Evolutionary conservation across 306 rosid species (phyloP).

Genomic region (Vigna unguiculata): DNA sequence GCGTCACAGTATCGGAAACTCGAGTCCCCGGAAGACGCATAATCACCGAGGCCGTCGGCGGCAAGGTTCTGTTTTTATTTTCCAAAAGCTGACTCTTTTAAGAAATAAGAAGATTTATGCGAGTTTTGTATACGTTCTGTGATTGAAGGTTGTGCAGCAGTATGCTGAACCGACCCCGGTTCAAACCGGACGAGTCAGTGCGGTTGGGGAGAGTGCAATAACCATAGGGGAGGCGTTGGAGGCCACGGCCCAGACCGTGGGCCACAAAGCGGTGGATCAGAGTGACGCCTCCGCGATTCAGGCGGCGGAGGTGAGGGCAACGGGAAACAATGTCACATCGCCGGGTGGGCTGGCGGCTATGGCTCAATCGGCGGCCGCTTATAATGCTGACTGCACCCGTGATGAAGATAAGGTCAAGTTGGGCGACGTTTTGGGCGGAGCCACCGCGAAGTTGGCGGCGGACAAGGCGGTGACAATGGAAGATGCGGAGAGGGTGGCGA

Average conservation of each 20-base stretch:
- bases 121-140: not conserved
- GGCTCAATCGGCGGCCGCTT: conserved; percentile 70
- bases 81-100: too few species aligned
- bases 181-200: not conserved
- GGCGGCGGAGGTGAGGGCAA: conserved; percentile 77
- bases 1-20: conserved; percentile 65
- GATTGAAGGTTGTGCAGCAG: conserved; percentile 66
- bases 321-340: conserved; percentile 52
- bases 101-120: too few species aligned
- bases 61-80: conserved; percentile 56
- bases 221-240: conserved; percentile 88
- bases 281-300: conserved; percentile 74
- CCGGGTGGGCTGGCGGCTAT: conserved; percentile 65
- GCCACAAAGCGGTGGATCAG: conserved; percentile 64
- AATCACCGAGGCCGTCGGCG: conserved; percentile 72
- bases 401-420: conserved; percentile 65
- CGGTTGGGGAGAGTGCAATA: conserved; percentile 38
- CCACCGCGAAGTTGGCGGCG: conserved; percentile 55
- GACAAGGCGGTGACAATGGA: conserved; percentile 63
- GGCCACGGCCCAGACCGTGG: conserved; percentile 59
- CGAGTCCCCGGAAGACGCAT: conserved; percentile 62
- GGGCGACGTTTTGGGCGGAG: conserved; percentile 56
- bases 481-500: conserved; percentile 71
- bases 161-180: conserved; percentile 51
- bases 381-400: conserved; percentile 47